Base-by-base conservation (phyloP, 2,329 filamentous ascomycete genomes). In the Trichoderma sp. region DNA sequence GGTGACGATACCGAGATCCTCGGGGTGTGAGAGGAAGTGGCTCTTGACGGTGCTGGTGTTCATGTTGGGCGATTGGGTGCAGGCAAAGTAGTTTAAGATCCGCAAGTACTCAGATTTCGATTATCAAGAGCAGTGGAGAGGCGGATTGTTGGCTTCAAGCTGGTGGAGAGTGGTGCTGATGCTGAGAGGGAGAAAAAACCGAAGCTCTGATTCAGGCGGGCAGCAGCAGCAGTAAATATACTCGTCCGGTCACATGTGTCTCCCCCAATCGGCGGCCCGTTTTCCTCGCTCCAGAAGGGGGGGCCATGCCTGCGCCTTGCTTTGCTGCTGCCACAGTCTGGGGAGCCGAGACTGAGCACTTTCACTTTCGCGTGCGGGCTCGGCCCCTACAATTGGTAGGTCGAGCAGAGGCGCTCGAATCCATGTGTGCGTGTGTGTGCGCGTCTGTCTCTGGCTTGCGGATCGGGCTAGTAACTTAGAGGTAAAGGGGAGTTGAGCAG, bases 1-100 rank as follows among this genome's bases (percentile, higher is more conserved):
- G 61, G 95, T 94, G 47, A 98, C 93, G 68, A 99, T 88, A 72
- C 95, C 96, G 72, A 99, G 86, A 77, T 98, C 90, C 77, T 92
- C 86, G 37, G 89, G 88, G 77, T 90, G 86, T 72, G 90, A 85
- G 74, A 98, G 91, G 83, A 97, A 98, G 77, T 91, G 94, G 78
- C 85, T 86, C 73, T 83, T 79, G 73, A 88, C 78, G 78, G 85
- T 84, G 68, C 84, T 84, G 65, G 84, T 86, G 75, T 85, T 84
- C 83, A 87, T 85, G 7, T 35, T 69, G 69, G 31, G 40, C 33
- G 67, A 57, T 66, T 65, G n/a, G 43, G 16, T 62, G 43, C 31
- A 60, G 14, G 16, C 19, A 59, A 62, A 47, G 63, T 13, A 14
- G 1, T 43, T 29, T 4, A 24, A 67, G 63, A 37, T 58, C 29